Conservation (phyloP, 2,329 filamentous ascomycete genomes). For the Hansfordia pulvinata region DNA sequence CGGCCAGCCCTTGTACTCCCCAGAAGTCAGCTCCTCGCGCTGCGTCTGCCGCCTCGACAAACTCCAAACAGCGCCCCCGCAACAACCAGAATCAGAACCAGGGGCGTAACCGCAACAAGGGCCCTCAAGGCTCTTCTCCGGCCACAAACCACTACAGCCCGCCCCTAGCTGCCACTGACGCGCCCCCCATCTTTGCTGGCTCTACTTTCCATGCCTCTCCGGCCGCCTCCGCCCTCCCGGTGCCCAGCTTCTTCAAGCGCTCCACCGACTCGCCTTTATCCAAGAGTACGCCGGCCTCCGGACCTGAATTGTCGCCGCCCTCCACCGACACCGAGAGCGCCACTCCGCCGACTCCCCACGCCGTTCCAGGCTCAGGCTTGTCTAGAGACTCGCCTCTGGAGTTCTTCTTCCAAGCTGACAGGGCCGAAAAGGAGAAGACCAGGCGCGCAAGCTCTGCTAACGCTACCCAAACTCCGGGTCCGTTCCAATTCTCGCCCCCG, state of each 20-base stretch:
- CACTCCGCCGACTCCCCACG: no score
- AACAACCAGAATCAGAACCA: slow-evolving; percentile 29
- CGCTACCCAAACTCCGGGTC: slow-evolving; percentile 20
- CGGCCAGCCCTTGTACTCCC: slow-evolving; percentile 26
- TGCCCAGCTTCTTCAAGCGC: slow-evolving; percentile 38
- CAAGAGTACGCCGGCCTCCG: slow-evolving; percentile 25
- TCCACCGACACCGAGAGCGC: slow-evolving; percentile 37
- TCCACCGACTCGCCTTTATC: slow-evolving; percentile 48
- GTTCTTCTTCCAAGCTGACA: slow-evolving; percentile 78
- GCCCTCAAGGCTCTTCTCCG: no score
- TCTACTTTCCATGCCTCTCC: slow-evolving; percentile 93
- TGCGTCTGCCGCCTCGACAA: slow-evolving; percentile 16
- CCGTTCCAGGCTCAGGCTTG: no score
- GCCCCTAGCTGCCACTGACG: no score
- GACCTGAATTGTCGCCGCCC: slow-evolving; percentile 35
- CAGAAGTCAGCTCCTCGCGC: slow-evolving; percentile 24
- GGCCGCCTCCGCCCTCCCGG: slow-evolving; percentile 54
- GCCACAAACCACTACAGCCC: no score
- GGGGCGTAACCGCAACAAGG: slow-evolving; percentile 30
- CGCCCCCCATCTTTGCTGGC: slow-evolving; percentile 70
- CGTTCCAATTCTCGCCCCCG: slow-evolving; percentile 44
- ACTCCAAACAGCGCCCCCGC: slow-evolving; percentile 16
- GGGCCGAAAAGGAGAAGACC: slow-evolving; percentile 57
- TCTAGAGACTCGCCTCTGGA: slow-evolving; percentile 73
- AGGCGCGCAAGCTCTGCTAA: slow-evolving; percentile 37